Evolutionary conservation across 129 eudicot genomes (phyloP), one percentile per base, ranked within the genome.

Genomic region (Lactuca sativa): DNA sequence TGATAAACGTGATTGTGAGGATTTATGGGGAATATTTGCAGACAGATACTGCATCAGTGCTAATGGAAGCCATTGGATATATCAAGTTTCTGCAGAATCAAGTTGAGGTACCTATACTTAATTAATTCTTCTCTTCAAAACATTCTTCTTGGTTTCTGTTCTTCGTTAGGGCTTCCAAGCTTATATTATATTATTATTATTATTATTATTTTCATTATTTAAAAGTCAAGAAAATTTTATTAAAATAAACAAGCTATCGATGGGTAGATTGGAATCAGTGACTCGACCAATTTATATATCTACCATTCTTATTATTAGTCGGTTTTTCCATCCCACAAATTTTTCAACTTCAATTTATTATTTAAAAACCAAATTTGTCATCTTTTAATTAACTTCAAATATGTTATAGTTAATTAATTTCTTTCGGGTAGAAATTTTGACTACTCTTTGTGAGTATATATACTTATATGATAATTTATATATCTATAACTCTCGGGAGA

Each of bases 31-130:
- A 82, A 81, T 64, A 68, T 72, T 56, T 86, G 77, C 96, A 90
- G 96, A 90, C 96, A 33, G 96, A 90, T 73, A 90, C 96, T 12
- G 96, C 96, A 62, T 86, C 96, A 9, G 96, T 90, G 63, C 80
- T 90, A 18, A 90, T 84, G 88, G 96, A 90, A 79, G 93, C 96
- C 69, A 90, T 86, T 64, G 96, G 96, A 61, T 90, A 90, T 53
- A 90, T 90, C 85, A 90, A 90, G 83, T 90, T 90, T 77, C 93
- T 90, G 64, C 96, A 90, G 64, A 82, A 64, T 78, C 93, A 90
- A 77, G 90, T 90, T 4, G 96, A 90, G 96, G 96, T 90, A 84
- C 52, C 4, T 67, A 17, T 17, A 16, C 5, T 58, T 7, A 59
- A 25, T 25, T 69, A 55, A 34, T 56, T 56, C 67, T 41, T 59